phyloP scores from a whole-genome alignment of 768 basidiomycete species.

The Omphalotus guepiniiformis region DNA sequence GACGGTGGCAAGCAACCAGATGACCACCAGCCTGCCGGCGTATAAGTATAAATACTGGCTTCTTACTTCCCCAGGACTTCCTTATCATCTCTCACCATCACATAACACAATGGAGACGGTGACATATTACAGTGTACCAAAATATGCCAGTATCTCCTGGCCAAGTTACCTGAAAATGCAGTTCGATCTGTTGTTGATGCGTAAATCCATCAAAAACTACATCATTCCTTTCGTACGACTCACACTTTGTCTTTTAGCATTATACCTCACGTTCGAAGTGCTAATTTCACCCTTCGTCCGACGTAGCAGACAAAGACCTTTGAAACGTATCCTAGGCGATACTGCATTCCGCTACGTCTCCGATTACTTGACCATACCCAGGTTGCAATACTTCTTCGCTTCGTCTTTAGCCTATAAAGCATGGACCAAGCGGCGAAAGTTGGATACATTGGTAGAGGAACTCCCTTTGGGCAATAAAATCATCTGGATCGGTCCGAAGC shows the following conservation, averaged over 20 bases:
- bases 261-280: neutral
- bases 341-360: neutral
- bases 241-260: neutral
- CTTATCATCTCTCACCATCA: too few species aligned
- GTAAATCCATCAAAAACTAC: too few species aligned
- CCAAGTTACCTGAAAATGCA: too few species aligned
- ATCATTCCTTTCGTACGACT: too few species aligned
- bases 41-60: too few species aligned
- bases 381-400: neutral
- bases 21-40: too few species aligned
- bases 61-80: too few species aligned
- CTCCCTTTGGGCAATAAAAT: slow-evolving; percentile 22
- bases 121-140: too few species aligned
- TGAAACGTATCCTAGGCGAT: neutral
- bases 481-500: slow-evolving; percentile 30
- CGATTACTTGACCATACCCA: neutral
- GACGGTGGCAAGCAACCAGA: too few species aligned
- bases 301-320: neutral
- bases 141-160: too few species aligned
- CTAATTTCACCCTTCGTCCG: slow-evolving; percentile 2
- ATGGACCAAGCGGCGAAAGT: slow-evolving; percentile 15
- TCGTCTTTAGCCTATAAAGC: slow-evolving; percentile 14
- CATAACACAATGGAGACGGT: too few species aligned
- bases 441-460: slow-evolving; percentile 21
- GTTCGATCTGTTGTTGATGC: too few species aligned